These are phyloP conservation scores for Silene uniflora DNA, from an alignment of 148 eudicot species.

Conservation along the genomic window DNA sequence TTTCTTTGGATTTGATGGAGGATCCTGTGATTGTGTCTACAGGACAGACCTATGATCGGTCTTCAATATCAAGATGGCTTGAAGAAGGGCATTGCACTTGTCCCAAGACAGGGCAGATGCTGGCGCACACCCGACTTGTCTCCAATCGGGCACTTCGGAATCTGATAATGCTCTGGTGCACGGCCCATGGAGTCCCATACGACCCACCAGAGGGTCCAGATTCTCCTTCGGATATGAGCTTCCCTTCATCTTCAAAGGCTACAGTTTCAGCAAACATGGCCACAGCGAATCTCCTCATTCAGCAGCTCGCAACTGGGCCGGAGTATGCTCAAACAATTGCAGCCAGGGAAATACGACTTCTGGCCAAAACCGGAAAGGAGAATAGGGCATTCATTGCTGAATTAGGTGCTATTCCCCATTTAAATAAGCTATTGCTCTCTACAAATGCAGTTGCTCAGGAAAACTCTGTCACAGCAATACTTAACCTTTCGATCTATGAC, in stretches of 20 bases:
- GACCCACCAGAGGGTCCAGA: conserved; percentile 44
- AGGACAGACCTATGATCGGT: conserved; percentile 80
- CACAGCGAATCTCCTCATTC: conserved; percentile 58
- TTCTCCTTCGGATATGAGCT: conserved; percentile 31
- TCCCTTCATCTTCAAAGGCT: conserved; percentile 52
- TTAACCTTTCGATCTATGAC: conserved; percentile 71
- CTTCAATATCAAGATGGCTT: conserved; percentile 75
- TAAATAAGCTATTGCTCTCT: conserved; percentile 54
- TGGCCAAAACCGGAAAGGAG: conserved; percentile 79
- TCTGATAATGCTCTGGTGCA: conserved; percentile 76
- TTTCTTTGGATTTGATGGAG: conserved; percentile 77
- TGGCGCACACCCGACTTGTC: conserved; percentile 47
- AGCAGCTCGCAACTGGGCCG: conserved; percentile 61
- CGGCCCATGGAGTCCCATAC: conserved; percentile 41
- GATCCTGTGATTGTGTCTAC: conserved; percentile 83
- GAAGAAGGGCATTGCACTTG: conserved; percentile 85
- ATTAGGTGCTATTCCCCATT: conserved; percentile 75
- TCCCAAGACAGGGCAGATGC: conserved; percentile 87
- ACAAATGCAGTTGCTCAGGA: conserved; percentile 66
- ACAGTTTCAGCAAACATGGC: conserved; percentile 71
- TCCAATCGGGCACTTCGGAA: conserved; percentile 68
- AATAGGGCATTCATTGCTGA: conserved; percentile 86
- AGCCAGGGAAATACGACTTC: conserved; percentile 66
- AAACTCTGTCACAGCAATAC: conserved; percentile 86
- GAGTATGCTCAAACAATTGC: conserved; percentile 60